phyloP scores from a whole-genome alignment of 1,284 basidiomycete genomes.

The Rhodotorula sp. region DNA sequence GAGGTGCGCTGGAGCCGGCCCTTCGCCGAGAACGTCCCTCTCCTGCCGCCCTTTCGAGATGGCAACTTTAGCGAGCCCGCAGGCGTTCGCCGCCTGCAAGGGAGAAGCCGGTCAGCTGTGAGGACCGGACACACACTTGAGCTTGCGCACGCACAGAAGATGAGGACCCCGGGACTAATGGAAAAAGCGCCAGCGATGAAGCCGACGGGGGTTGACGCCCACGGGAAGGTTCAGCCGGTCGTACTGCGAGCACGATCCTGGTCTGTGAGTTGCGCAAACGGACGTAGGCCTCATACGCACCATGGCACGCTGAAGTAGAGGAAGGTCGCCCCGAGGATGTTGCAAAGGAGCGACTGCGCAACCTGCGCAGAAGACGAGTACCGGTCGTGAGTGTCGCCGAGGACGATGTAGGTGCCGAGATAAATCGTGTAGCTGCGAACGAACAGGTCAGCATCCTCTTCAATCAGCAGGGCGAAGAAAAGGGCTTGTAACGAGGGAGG shows the following conservation, averaged over 20 bases:
- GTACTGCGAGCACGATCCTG: slow-evolving; percentile 37
- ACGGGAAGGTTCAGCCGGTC: slow-evolving; percentile 47
- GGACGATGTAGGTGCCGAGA: slow-evolving; percentile 36
- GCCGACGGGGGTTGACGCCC: slow-evolving; percentile 37
- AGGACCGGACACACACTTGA: not conserved
- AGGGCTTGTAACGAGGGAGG: too few relatives aligned
- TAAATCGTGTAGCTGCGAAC: slow-evolving; percentile 26
- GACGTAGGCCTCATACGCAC: slow-evolving; percentile 16
- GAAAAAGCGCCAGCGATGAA: slow-evolving; percentile 46
- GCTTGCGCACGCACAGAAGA: slow-evolving; percentile 40
- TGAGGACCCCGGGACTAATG: slow-evolving; percentile 46
- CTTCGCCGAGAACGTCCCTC: slow-evolving; percentile 12
- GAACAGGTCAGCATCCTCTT: too few relatives aligned
- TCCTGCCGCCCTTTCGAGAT: slow-evolving; percentile 42
- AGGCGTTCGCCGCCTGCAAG: slow-evolving; percentile 42
- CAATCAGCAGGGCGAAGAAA: too few relatives aligned
- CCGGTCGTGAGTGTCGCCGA: slow-evolving; percentile 40
- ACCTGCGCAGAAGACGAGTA: slow-evolving; percentile 51
- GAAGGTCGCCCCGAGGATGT: slow-evolving; percentile 42
- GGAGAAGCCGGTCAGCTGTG: not conserved
- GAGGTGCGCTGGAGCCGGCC: not conserved
- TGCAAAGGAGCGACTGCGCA: slow-evolving; percentile 48
- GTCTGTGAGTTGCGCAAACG: not conserved
- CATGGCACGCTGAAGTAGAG: slow-evolving; percentile 48
- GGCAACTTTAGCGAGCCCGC: slow-evolving; percentile 47